These are phyloP conservation scores for Sugiyamaella novakii DNA, from an alignment of 1,139 yeast species.

Conservation along the genomic window DNA sequence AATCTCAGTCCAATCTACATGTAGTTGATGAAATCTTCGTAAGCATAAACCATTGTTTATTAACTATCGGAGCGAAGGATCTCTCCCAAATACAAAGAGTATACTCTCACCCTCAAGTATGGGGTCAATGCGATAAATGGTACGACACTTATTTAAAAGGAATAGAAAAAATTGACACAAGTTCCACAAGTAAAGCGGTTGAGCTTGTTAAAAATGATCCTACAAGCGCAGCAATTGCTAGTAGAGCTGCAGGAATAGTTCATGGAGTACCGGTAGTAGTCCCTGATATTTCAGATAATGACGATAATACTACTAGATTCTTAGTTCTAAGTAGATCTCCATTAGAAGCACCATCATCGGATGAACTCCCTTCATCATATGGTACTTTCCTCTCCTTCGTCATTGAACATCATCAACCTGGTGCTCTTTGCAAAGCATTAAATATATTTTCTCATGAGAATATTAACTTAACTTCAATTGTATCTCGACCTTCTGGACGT, in stretches of 20 bases:
- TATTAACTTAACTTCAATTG: conserved; percentile 71
- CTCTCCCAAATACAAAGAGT: conserved; percentile 54
- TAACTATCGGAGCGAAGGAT: conserved; percentile 48
- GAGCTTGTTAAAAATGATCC: conserved; percentile 51
- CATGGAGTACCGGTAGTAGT: conserved; percentile 58
- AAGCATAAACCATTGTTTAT: conserved; percentile 74
- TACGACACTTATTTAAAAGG: conserved; percentile 43
- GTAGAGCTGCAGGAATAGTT: conserved; percentile 63
- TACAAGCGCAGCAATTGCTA: conserved; percentile 58
- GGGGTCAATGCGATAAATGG: conserved; percentile 83
- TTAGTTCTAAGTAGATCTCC: conserved; percentile 54
- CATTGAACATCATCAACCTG: conserved; percentile 64
- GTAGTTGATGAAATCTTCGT: conserved; percentile 81
- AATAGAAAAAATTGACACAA: conserved; percentile 55
- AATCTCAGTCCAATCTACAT: conserved; percentile 23
- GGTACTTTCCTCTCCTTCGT: conserved; percentile 67
- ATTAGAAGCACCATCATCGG: background rate
- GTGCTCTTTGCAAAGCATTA: conserved; percentile 71
- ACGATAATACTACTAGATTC: conserved; percentile 82
- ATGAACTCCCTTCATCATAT: conserved; percentile 19
- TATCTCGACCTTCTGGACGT: conserved; percentile 65
- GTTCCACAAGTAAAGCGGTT: conserved; percentile 86
- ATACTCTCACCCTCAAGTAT: conserved; percentile 95
- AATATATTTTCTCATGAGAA: conserved; percentile 57
- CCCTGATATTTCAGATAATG: conserved; percentile 65